A percentile compares a stretch with the other conserved stretches of the same genome.
phyloP scores from a whole-genome alignment of 495 filamentous ascomycete species.

The Penicillium canariense region DNA sequence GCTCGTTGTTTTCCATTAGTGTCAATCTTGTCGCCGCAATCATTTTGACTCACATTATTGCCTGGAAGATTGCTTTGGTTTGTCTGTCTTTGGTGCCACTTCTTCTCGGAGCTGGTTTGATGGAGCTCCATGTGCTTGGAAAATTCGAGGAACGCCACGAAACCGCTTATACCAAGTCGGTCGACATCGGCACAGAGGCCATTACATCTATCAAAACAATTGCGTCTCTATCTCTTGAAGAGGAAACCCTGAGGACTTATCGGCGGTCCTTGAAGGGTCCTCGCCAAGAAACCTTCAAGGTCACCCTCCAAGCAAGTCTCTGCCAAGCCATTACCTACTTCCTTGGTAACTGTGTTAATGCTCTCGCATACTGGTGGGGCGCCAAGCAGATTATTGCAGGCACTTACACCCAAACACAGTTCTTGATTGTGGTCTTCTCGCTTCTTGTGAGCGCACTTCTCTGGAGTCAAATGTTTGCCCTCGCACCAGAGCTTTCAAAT shows the following conservation, averaged over 20 bases:
- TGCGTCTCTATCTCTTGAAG: constrained; percentile 49
- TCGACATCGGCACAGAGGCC: constrained; percentile 51
- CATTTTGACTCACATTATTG: constrained; percentile 43
- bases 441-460: constrained; percentile 49
- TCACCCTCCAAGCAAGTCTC: constrained; percentile 47
- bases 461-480: constrained; percentile 64
- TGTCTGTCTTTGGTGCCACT: constrained; percentile 43
- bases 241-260: constrained; percentile 37
- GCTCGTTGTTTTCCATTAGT: constrained; percentile 47
- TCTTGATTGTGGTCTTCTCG: constrained; percentile 60
- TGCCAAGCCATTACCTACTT: constrained; percentile 56
- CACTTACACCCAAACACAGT: constrained; percentile 56
- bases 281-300: constrained; percentile 46
- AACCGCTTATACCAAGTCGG: constrained; percentile 49
- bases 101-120: constrained; percentile 45
- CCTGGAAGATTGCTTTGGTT: constrained; percentile 42
- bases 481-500: constrained; percentile 60
- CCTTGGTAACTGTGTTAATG: constrained; percentile 55
- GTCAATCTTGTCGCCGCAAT: constrained; percentile 45
- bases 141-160: constrained; percentile 60
- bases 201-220: constrained; percentile 54
- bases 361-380: constrained; percentile 71
- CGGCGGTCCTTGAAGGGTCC: constrained; percentile 39
- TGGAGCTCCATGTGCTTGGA: constrained; percentile 51
- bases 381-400: constrained; percentile 57